phyloP scores from a whole-genome alignment of 495 filamentous ascomycete genomes.

The Niebla homalea region DNA sequence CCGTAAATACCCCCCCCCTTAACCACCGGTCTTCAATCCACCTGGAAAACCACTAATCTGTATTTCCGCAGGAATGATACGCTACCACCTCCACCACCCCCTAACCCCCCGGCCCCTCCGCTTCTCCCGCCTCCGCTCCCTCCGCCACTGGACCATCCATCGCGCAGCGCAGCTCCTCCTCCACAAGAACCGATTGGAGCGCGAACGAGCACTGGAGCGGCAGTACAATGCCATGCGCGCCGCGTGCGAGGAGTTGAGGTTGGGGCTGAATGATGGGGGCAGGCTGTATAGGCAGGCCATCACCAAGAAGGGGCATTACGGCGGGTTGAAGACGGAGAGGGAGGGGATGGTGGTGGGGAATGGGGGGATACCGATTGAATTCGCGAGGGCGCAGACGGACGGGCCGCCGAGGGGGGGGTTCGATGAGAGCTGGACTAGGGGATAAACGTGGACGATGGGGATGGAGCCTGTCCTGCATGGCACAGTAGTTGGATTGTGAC shows the following conservation, averaged over 20 bases:
- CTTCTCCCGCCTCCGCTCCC: constrained; percentile 72
- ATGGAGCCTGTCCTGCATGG: background rate
- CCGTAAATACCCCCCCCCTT: constrained; percentile 31
- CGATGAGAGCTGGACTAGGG: constrained; percentile 53
- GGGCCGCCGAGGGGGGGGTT: constrained; percentile 57
- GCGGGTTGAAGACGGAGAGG: constrained; percentile 15
- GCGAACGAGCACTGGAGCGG: constrained; percentile 51
- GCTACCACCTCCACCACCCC: constrained; percentile 52
- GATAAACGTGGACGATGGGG: constrained; percentile 15
- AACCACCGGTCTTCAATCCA: background rate
- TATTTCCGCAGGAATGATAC: constrained; percentile 40
- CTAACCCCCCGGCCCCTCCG: constrained; percentile 64
- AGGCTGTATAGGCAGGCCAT: constrained; percentile 72
- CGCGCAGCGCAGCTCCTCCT: constrained; percentile 75
- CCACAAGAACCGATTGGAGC: constrained; percentile 43
- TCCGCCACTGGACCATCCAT: constrained; percentile 99
- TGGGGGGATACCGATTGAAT: constrained; percentile 68
- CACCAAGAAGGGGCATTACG: constrained; percentile 69
- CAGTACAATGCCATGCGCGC: constrained; percentile 66
- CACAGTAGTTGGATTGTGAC: background rate
- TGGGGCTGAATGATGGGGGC: constrained; percentile 56
- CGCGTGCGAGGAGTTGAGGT: constrained; percentile 72
- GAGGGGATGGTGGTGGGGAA: constrained; percentile 7
- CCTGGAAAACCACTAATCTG: too few species aligned
- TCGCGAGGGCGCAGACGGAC: constrained; percentile 71